phyloP scores from a whole-genome alignment of 1,139 yeast genomes.

The Petasospora fabianii region DNA sequence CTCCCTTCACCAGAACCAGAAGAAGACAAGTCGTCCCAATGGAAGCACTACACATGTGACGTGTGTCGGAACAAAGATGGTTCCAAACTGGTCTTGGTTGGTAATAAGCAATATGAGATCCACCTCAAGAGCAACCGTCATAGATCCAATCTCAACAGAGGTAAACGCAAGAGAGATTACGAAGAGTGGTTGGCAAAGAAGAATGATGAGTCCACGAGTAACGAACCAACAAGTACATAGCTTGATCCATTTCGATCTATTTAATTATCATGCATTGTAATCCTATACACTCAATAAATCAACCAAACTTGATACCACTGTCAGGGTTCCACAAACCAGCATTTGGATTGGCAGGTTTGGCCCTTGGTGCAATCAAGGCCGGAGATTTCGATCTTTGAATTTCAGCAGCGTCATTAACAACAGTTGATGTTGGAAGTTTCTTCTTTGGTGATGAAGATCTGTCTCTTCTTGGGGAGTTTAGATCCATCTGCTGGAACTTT shows the following conservation, averaged over 20 bases:
- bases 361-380: conserved; percentile 23
- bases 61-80: conserved; percentile 59
- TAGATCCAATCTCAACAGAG: conserved; percentile 37
- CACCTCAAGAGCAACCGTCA: conserved; percentile 72
- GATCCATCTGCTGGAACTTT: conserved; percentile 17
- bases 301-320: conserved; percentile 34
- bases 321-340: conserved; percentile 35
- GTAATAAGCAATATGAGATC: conserved; percentile 63
- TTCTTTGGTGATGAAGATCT: conserved; percentile 6
- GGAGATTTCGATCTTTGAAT: conserved; percentile 18
- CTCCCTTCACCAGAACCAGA: conserved; percentile 22
- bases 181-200: conserved; percentile 36
- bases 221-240: neutral
- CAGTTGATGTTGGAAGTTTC: neutral
- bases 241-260: neutral
- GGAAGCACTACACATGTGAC: conserved; percentile 71
- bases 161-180: conserved; percentile 40
- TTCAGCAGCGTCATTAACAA: conserved; percentile 1
- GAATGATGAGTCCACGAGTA: neutral
- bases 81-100: conserved; percentile 61
- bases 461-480: conserved; percentile 7
- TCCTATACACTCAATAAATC: neutral
- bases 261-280: neutral
- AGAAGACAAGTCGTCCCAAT: conserved; percentile 36
- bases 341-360: conserved; percentile 19